Conservation (phyloP, 140 eudicot species). For the Flaveria floridana region DNA sequence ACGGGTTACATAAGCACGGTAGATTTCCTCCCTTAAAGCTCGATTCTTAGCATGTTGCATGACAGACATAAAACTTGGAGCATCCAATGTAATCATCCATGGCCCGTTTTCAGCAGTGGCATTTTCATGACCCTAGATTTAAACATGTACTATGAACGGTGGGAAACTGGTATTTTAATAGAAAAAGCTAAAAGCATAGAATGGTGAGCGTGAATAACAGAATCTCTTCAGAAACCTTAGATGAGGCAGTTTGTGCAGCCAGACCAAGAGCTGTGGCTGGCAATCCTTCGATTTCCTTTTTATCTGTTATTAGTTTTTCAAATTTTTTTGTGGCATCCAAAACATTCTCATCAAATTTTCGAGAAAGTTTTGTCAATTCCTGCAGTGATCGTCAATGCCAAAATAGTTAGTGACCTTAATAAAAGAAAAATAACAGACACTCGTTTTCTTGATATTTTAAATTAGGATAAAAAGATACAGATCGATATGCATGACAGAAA, state of each 20-base stretch:
- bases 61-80: slow-evolving; percentile 86
- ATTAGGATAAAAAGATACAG: background rate
- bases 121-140: slow-evolving; percentile 81
- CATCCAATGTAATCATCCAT: slow-evolving; percentile 92
- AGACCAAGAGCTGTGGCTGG: slow-evolving; percentile 85
- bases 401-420: slow-evolving; percentile 11
- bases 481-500: slow-evolving; percentile 3
- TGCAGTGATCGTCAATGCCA: slow-evolving; percentile 27
- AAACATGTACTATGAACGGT: slow-evolving; percentile 18
- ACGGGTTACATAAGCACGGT: slow-evolving; percentile 80
- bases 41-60: slow-evolving; percentile 94
- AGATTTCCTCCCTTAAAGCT: slow-evolving; percentile 85
- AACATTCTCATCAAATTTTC: slow-evolving; percentile 83
- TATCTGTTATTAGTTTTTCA: slow-evolving; percentile 73
- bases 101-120: slow-evolving; percentile 97
- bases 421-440: background rate
- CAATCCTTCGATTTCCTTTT: slow-evolving; percentile 83
- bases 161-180: background rate
- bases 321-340: slow-evolving; percentile 90
- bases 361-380: slow-evolving; percentile 83
- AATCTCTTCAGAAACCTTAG: slow-evolving; percentile 56
- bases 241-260: slow-evolving; percentile 91
- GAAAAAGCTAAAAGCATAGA: slow-evolving; percentile 14
- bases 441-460: background rate
- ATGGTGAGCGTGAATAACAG: slow-evolving; percentile 7